Conservation (phyloP, 129 eudicot species). For the Flaveria linearis region DNA sequence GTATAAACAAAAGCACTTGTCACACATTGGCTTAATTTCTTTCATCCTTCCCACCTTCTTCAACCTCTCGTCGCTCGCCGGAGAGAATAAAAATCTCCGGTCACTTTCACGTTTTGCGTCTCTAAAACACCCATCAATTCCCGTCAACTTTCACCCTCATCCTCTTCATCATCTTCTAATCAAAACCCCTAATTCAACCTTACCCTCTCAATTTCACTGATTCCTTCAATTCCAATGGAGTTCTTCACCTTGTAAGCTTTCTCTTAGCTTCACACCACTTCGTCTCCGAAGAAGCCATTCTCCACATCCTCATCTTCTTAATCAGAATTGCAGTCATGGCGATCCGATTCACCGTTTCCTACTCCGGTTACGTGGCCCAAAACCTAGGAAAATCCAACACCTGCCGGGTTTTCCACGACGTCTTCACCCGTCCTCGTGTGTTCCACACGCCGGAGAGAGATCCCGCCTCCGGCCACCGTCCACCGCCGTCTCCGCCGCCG, state of each 20-base stretch:
- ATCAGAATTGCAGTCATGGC: slow-evolving; percentile 62
- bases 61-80: slow-evolving; percentile 23
- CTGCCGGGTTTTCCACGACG: slow-evolving; percentile 52
- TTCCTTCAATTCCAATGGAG: slow-evolving; percentile 45
- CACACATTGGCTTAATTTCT: neutral
- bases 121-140: too few species aligned
- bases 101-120: neutral
- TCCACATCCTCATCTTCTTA: slow-evolving; percentile 43
- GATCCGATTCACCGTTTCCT: slow-evolving; percentile 64
- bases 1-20: slow-evolving; percentile 14
- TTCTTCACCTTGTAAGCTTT: slow-evolving; percentile 32
- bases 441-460: slow-evolving; percentile 46
- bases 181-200: slow-evolving; percentile 45
- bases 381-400: slow-evolving; percentile 44
- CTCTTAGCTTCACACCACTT: slow-evolving; percentile 24
- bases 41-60: slow-evolving; percentile 14
- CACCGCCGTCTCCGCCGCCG: slow-evolving; percentile 8
- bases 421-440: slow-evolving; percentile 40
- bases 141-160: neutral
- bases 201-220: slow-evolving; percentile 20
- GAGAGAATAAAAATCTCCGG: slow-evolving; percentile 7
- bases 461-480: slow-evolving; percentile 18
- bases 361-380: slow-evolving; percentile 67
- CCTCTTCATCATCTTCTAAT: slow-evolving; percentile 2
- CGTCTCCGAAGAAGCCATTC: slow-evolving; percentile 33